Conservation (phyloP, 106 monocot species). For the Phalaenopsis aphrodite region DNA sequence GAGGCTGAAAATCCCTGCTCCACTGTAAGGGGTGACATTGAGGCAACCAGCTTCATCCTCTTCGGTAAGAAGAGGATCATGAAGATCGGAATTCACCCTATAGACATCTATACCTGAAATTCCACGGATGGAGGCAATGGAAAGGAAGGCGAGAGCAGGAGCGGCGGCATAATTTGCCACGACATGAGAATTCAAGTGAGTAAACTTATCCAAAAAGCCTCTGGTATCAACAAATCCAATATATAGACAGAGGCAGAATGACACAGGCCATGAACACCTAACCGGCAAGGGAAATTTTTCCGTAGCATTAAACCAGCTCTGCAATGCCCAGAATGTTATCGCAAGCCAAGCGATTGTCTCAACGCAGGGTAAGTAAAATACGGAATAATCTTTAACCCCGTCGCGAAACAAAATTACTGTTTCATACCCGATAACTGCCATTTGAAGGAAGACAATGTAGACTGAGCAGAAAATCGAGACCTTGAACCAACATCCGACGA, state of each 20-base stretch:
- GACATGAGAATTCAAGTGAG: constrained; percentile 24
- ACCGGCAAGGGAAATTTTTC: constrained; percentile 40
- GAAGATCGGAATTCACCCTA: constrained; percentile 20
- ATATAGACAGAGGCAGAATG: constrained; percentile 40
- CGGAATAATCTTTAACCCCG: constrained; percentile 5
- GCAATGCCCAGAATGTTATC: constrained; percentile 21
- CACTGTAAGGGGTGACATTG: constrained; percentile 69
- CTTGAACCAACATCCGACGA: constrained; percentile 33
- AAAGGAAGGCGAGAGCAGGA: constrained; percentile 58
- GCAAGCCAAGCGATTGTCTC: constrained; percentile 50
- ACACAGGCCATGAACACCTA: constrained; percentile 56
- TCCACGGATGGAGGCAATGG: constrained; percentile 36
- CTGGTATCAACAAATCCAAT: constrained; percentile 29
- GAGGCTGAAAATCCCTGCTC: constrained; percentile 59
- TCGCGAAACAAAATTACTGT: constrained; percentile 10
- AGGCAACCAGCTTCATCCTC: constrained; percentile 59
- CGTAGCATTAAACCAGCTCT: constrained; percentile 21
- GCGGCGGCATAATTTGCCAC: constrained; percentile 41
- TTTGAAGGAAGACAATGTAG: constrained; percentile 35
- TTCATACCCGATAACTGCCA: constrained; percentile 40
- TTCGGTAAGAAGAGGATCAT: constrained; percentile 44
- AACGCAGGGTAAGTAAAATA: constrained; percentile 31
- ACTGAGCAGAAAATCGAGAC: constrained; percentile 23
- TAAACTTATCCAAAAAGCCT: constrained; percentile 17
- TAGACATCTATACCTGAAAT: constrained; percentile 33